These are phyloP conservation scores for Camelina hispida DNA, from an alignment of 345 rosid species.

Conservation along the genomic window DNA sequence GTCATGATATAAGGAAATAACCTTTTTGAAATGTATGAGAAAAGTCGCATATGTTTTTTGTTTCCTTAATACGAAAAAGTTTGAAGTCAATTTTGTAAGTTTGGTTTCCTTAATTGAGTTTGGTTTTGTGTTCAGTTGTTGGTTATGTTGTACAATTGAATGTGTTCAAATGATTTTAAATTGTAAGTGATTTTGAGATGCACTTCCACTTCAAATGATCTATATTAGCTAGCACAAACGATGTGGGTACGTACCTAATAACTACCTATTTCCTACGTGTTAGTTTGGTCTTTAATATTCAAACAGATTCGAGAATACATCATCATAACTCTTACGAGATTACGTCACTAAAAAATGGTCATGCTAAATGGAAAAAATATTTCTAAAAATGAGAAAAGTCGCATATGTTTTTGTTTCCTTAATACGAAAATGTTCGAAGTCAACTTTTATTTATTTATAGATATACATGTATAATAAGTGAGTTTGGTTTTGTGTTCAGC, in stretches of 20 bases:
- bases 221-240: not conserved
- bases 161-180: not conserved
- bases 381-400: too few species aligned
- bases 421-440: too few species aligned
- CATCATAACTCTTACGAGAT: too few species aligned
- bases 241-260: too few species aligned
- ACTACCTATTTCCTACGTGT: not conserved
- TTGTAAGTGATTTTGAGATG: not conserved
- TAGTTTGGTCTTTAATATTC: conserved; percentile 2
- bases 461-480: too few species aligned
- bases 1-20: conserved; percentile 2
- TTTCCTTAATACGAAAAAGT: too few species aligned
- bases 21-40: not conserved
- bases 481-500: too few species aligned
- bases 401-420: too few species aligned
- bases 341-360: too few species aligned
- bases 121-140: not conserved
- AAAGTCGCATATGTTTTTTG: not conserved
- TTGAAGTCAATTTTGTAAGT: too few species aligned
- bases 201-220: not conserved
- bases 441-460: too few species aligned
- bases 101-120: not conserved
- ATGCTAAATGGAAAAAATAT: too few species aligned
- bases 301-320: conserved; percentile 13
- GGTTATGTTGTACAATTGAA: not conserved